phyloP scores from a whole-genome alignment of 1,284 basidiomycete species.

The Ceratobasidium sp. region DNA sequence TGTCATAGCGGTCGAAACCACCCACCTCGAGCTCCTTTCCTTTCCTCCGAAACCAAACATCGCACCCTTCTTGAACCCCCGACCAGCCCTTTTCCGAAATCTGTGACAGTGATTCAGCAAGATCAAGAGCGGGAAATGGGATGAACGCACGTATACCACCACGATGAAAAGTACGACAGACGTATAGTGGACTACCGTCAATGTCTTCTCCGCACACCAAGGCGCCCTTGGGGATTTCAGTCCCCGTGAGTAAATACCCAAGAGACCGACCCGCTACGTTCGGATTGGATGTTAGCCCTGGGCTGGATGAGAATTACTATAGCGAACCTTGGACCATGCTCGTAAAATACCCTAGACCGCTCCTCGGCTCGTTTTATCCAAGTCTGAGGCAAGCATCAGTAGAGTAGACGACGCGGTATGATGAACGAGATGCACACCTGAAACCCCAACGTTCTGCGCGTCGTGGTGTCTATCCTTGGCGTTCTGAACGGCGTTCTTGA shows the following conservation, averaged over 20 bases:
- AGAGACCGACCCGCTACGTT: slow-evolving; percentile 3
- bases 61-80: slow-evolving; percentile 24
- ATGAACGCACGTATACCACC: slow-evolving; percentile 23
- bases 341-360: slow-evolving; percentile 13
- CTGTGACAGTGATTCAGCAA: not conserved
- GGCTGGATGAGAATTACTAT: too few relatives aligned
- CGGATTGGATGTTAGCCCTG: too few relatives aligned
- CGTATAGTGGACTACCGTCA: slow-evolving; percentile 18
- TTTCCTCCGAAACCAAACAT: slow-evolving; percentile 33
- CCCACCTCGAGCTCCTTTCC: slow-evolving; percentile 33
- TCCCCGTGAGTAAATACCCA: slow-evolving; percentile 30
- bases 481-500: not conserved
- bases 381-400: not conserved
- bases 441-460: slow-evolving; percentile 21
- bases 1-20: too few relatives aligned
- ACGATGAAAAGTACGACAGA: slow-evolving; percentile 22
- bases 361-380: slow-evolving; percentile 9
- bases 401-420: not conserved
- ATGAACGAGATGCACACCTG: slow-evolving; percentile 7
- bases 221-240: slow-evolving; percentile 9
- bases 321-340: slow-evolving; percentile 10
- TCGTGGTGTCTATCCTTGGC: slow-evolving; percentile 6
- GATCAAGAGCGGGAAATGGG: not conserved
- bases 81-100: slow-evolving; percentile 32
- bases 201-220: slow-evolving; percentile 17